Base-by-base conservation (phyloP, 441 rosid species). In the Metrosideros polymorpha region DNA sequence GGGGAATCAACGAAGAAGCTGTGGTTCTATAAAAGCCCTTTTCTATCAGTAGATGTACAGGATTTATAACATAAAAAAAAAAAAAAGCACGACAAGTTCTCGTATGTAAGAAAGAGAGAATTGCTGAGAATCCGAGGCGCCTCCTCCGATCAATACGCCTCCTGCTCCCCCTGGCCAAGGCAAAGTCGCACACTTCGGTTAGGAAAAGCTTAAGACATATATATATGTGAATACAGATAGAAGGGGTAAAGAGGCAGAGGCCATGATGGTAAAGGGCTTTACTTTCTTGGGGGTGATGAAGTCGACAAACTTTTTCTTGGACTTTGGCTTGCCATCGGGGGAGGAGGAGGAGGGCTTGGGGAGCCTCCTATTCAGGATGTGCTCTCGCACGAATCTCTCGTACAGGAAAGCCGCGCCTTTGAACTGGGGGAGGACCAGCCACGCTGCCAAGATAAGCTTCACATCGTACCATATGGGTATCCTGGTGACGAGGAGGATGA, bases 321-420 rank as follows among this genome's bases (percentile, higher is more conserved):
- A 86, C 63, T 89, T 89, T 82, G 51, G 91, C 53, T 84, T 39
- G 30, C 32, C 19, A 61, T 22, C 29, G 12, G 51, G 49, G 71
- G 35, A 42, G 32, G 53, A 32, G 43, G 77, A 35, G 42, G 12
- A 35, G 75, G 15, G 17, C 22, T 9, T 86, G 50, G 83, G 9
- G 49, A 71, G 30, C 86, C 82, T 86, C 86, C 82, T 86, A 90
- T 83, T 92, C 29, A 96, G 87, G 56, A 85, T 35, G 66, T 91
- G 93, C 82, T 91, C 90, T 83, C 98, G 93, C 63, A 96, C 98
- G 56, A 89, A 88, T 84, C 91, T 92, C 35, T 95, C 93, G 53
- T 97, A 97, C 27, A 96, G 91, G 82, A 93, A 97, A 85, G 98
- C 96, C n/a, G 99, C 98, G 6, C 99, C 99, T 87, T 92, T 86